Evolutionary conservation across 169 alveolate genomes (phyloP), one percentile per base, ranked within the genome.

Genomic region (Plasmodium falciparum): DNA sequence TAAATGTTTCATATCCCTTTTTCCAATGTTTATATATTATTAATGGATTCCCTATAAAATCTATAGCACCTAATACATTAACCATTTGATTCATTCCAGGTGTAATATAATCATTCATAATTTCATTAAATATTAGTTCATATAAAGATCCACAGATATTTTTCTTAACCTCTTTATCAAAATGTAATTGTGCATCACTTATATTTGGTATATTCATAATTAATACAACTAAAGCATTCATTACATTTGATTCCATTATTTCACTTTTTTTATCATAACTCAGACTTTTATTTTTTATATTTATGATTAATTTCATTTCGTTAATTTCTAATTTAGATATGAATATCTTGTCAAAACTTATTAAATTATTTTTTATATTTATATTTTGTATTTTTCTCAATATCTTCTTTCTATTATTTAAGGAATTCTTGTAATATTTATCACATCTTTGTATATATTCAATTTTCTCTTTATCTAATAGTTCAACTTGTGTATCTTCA

Each of bases 61-160:
- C 96, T 0, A 94, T 91, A 12, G 96, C 96, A 56, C 96, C 95
- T 24, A 94, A 93, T 66, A 94, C 95, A 62, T 94, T 93, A 92
- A 93, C 93, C 78, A 93, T 90, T 88, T 94, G 95, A 47, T 93
- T 94, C 69, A 94, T 92, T 12, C 95, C 92, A 49, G 92, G 93
- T 26, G 78, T 92, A 70, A 93, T 78, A 73, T 94, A 94, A 43
- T 95, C 88, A 62, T 75, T 89, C 92, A 86, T 86, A 7, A 86
- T 72, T 72, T 86, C 92, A 54, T 86, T 63, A 80, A 73, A 52
- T 66, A 83, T 72, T 73, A 75, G 73, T 39, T 20, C 88, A 58
- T 83, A 26, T 58, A 78, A 86, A 33, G 86, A 83, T 22, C 91
- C 92, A 39, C 88, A 76, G 63, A 90, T 67, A 59, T 83, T 83